Base-by-base conservation (phyloP, 148 eudicot genomes). In the Selenicereus undatus region DNA sequence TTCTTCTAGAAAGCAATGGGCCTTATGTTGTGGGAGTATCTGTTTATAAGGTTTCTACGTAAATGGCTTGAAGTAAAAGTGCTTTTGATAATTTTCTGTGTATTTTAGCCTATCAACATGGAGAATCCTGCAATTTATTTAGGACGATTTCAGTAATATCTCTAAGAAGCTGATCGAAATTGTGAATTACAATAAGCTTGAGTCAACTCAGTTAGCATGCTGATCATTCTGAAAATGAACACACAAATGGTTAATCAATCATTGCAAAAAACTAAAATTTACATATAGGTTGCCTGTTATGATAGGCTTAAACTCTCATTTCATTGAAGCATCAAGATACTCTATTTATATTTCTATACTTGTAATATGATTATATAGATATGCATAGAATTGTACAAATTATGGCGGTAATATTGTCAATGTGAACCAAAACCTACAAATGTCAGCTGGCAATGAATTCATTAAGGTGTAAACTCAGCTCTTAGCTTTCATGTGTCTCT, bases 1-100 rank as follows among this genome's bases (percentile, higher is more conserved):
- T 95, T 87, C 94, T 93, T 78, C 71, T 95, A 85, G 98, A 93
- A 83, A 91, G 84, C 74, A 91, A 92, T 65, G 98, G 98, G 68
- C 92, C 98, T 83, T 93, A 80, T 85, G 81, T 93, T 84, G 97
- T 93, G 60, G 90, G 97, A 84, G 83, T 93, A 81, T 85, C 97
- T 82, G 87, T 95, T 62, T 95, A 87, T 82, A 97, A 95, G 98
- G 98, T 95, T 20, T 85, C 89, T 76, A 32, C 58, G 45, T 81
- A 21, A 65, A 70, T 56, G 14, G 64, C 50, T 54, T 51, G 24
- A 66, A 29, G 11, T 27, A 29, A 1, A 66, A 66, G 35, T 66
- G 13, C 11, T 66, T 27, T 8, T 66, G 27, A 66, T 26, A 66
- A 66, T 27, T 66, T 66, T 66, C 17, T 62, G 7, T 66, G 35